Evolutionary conservation across 805 yeast species (phyloP), one percentile per base, ranked within the genome.

Genomic region (Candida koratica): DNA sequence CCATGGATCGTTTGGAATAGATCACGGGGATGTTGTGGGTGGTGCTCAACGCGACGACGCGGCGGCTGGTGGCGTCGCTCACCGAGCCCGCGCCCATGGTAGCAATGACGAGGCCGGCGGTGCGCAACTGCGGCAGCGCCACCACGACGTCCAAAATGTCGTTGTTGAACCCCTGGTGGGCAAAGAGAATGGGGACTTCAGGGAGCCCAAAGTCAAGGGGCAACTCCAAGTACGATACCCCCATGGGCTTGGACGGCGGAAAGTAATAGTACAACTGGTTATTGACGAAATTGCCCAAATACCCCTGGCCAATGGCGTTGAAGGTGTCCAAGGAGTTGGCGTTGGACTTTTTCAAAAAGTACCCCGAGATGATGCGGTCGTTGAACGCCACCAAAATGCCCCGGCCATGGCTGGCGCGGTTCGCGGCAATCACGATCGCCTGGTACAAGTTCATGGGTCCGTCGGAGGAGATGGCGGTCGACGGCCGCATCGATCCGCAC

Each of bases 401-500:
- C 46, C 88, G 64, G 16, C 75, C 72, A 28, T 65, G 51, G 11
- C 81, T 69, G 37, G 69, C 64, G 17, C 57, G 53, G 44, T 67
- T 59, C 0, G 82, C 64, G 3, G 87, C 83, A 19, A 80, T 77
- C 11, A 74, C 73, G 32, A 79, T 77, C 1, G 85, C 84, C 48
- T 81, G 84, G 49, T 79, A 80, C 42, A 81, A 57, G 54, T 81
- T 81, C 77, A 80, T 79, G 5, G 84, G 80, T 3, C 86, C 86
- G 52, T 81, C 88, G 1, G 84, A 77, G 2, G 83, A 76, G 26
- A 81, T 71, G 25, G 81, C 75, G 3, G 84, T 77, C 6, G 82
- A 73, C 1, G 88, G 88, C 50, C 86, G 69, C 88, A 81, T 81
- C 5, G 83, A 75, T 1, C 88, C 88, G 32, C 83, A 79, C 53